Conservation (phyloP, 768 basidiomycete genomes). For the Pisolithus orientalis region DNA sequence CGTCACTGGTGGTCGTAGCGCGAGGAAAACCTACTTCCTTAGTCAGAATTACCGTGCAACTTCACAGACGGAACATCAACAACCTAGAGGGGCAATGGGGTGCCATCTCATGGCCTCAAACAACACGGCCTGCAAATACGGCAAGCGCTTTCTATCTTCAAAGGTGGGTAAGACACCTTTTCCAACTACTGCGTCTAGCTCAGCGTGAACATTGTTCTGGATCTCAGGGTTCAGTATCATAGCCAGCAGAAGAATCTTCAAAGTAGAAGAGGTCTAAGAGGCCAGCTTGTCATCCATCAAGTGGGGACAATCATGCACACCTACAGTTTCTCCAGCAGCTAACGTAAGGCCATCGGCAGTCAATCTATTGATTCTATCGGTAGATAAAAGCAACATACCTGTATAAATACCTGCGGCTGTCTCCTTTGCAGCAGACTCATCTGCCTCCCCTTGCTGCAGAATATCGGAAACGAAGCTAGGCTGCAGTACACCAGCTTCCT, state of each 20-base stretch:
- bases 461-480: no score
- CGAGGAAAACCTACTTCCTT: constrained; percentile 16
- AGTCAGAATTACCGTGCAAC: not conserved
- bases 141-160: constrained; percentile 17
- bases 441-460: no score
- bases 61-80: not conserved
- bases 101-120: constrained; percentile 19
- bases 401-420: no score
- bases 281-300: not conserved
- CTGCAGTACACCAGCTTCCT: no score
- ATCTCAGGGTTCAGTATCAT: constrained; percentile 23
- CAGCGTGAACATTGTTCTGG: constrained; percentile 18
- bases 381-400: no score
- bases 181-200: constrained; percentile 20
- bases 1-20: constrained; percentile 13
- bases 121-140: constrained; percentile 20
- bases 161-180: constrained; percentile 16
- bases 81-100: constrained; percentile 17
- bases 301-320: not conserved
- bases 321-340: constrained; percentile 24
- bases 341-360: constrained; percentile 10
- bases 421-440: no score
- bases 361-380: no score
- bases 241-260: constrained; percentile 20
- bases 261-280: constrained; percentile 14